Conservation (phyloP, 2,329 filamentous ascomycete genomes). For the Cercospora sp. region DNA sequence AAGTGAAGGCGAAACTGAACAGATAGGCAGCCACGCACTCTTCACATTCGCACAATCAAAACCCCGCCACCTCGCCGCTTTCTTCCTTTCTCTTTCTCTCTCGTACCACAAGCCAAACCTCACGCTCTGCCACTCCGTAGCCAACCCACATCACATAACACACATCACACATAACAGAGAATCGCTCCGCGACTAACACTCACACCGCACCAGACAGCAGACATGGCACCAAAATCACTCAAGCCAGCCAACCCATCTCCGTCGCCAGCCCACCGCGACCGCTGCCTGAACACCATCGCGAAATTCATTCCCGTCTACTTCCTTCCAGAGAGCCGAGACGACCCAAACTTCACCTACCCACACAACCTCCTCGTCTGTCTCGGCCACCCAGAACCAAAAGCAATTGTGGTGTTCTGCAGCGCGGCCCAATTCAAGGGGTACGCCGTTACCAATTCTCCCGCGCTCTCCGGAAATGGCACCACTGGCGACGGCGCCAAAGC, state of each 20-base stretch:
- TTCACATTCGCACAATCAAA: background rate
- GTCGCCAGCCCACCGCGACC: background rate
- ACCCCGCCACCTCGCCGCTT: background rate
- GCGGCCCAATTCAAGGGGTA: background rate
- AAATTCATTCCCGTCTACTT: background rate
- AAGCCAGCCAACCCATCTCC: background rate
- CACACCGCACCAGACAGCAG: background rate
- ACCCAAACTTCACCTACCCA: background rate
- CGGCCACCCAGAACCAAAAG: conserved; percentile 1
- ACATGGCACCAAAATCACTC: background rate
- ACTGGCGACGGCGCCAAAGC: background rate
- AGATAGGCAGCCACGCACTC: background rate
- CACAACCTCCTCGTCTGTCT: conserved; percentile 1
- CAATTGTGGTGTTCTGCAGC: conserved; percentile 1
- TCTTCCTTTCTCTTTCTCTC: background rate
- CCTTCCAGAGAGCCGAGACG: background rate
- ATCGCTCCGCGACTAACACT: background rate
- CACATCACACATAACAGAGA: background rate
- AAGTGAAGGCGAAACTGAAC: background rate
- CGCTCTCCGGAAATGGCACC: background rate
- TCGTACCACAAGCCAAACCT: background rate
- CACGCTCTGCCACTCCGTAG: background rate
- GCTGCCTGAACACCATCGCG: background rate
- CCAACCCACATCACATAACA: background rate
- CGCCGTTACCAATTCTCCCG: background rate